Percentiles rank a stretch among this genome's conserved stretches.
These are phyloP conservation scores for Penicillium bovifimosum DNA, from an alignment of 495 filamentous ascomycete genomes.

Conservation along the genomic window DNA sequence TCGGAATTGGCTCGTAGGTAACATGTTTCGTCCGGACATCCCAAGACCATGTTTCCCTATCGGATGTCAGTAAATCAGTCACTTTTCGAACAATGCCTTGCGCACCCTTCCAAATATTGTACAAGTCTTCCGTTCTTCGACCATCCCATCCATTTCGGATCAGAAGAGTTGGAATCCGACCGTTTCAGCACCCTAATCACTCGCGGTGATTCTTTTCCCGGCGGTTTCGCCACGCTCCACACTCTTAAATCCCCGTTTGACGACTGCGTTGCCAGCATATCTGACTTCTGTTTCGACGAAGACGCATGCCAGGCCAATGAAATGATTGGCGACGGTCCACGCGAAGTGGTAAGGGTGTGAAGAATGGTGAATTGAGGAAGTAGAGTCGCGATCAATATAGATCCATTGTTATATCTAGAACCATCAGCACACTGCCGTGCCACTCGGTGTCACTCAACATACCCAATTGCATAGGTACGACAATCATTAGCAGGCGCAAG, in stretches of 20 bases:
- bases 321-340: conserved; percentile 81
- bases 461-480: conserved; percentile 96
- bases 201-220: conserved; percentile 67
- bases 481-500: conserved; percentile 89
- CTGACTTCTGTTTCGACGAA: conserved; percentile 92
- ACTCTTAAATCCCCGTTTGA: conserved; percentile 88
- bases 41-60: conserved; percentile 87
- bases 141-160: conserved; percentile 95
- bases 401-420: conserved; percentile 85
- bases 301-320: conserved; percentile 96
- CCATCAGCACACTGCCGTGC: background rate
- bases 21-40: conserved; percentile 96
- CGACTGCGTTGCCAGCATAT: conserved; percentile 94
- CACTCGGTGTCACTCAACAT: conserved; percentile 16
- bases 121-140: conserved; percentile 96
- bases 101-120: conserved; percentile 88
- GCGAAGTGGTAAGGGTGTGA: conserved; percentile 78
- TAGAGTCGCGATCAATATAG: conserved; percentile 81
- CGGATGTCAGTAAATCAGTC: background rate
- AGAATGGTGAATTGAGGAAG: conserved; percentile 92
- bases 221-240: conserved; percentile 91
- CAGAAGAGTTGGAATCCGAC: conserved; percentile 60
- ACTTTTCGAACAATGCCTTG: conserved; percentile 7
- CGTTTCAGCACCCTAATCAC: conserved; percentile 84
- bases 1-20: conserved; percentile 80